phyloP scores from a whole-genome alignment of 2,329 filamentous ascomycete genomes.

The Aspergillus sergii region DNA sequence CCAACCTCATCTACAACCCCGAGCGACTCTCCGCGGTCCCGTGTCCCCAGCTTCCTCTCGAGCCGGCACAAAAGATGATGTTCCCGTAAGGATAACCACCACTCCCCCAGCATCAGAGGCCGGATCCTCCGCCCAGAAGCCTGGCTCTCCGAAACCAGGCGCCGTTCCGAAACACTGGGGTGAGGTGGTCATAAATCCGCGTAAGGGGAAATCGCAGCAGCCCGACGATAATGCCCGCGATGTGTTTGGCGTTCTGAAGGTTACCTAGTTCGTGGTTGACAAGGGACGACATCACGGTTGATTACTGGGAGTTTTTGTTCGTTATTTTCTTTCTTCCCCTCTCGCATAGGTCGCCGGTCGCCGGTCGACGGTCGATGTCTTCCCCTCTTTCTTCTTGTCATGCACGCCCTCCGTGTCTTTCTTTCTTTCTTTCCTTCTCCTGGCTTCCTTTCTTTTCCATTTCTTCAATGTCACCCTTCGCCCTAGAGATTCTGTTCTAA shows the following conservation, averaged over 20 bases:
- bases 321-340: slow-evolving; percentile 15
- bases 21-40: slow-evolving; percentile 37
- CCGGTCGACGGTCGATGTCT: slow-evolving; percentile 23
- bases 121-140: slow-evolving; percentile 1
- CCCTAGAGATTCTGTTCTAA: slow-evolving; percentile 11
- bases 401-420: slow-evolving; percentile 5
- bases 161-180: slow-evolving; percentile 47
- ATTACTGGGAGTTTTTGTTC: slow-evolving; percentile 12
- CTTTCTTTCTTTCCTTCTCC: slow-evolving; percentile 16
- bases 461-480: slow-evolving; percentile 4
- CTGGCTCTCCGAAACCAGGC: slow-evolving; percentile 17
- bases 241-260: slow-evolving; percentile 45
- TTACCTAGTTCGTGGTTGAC: slow-evolving; percentile 23
- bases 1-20: slow-evolving; percentile 43
- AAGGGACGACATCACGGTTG: slow-evolving; percentile 17
- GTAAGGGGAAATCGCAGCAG: slow-evolving; percentile 34
- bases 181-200: slow-evolving; percentile 46
- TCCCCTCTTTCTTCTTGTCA: slow-evolving; percentile 12
- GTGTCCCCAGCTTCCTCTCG: slow-evolving; percentile 32
- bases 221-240: slow-evolving; percentile 31
- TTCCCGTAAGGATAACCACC: slow-evolving; percentile 23
- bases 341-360: slow-evolving; percentile 31
- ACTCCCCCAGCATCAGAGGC: slow-evolving; percentile 15
- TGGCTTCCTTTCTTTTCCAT: slow-evolving; percentile 4
- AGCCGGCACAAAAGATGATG: slow-evolving; percentile 17